Conservation (phyloP, 441 rosid genomes). For the Arabidopsis hybrid region DNA sequence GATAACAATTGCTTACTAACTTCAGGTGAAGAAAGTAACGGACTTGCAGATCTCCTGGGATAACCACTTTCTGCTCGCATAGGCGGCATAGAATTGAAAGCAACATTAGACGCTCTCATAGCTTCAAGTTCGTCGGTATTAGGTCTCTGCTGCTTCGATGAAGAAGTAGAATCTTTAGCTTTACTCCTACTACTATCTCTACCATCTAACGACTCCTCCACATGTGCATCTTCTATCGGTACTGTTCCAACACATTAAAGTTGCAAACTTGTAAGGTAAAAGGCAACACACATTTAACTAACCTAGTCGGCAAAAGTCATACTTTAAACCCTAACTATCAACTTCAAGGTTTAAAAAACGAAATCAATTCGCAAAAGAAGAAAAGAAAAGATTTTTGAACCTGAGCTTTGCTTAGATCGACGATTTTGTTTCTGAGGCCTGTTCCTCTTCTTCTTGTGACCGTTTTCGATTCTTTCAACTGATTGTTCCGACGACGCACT, state of each 20-base stretch:
- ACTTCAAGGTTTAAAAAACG: neutral
- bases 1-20: constrained; percentile 46
- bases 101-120: constrained; percentile 49
- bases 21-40: constrained; percentile 37
- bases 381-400: constrained; percentile 18
- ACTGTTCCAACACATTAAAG: constrained; percentile 22
- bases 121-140: constrained; percentile 36
- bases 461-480: constrained; percentile 60
- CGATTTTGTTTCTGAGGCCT: constrained; percentile 62
- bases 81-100: constrained; percentile 73
- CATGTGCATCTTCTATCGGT: constrained; percentile 50
- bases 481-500: constrained; percentile 48
- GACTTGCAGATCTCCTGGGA: constrained; percentile 25
- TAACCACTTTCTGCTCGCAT: constrained; percentile 41
- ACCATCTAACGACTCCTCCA: constrained; percentile 54
- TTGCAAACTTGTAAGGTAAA: constrained; percentile 12
- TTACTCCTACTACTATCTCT: constrained; percentile 45
- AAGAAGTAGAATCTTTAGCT: constrained; percentile 41
- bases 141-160: constrained; percentile 45
- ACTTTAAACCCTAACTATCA: no score
- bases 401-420: constrained; percentile 68
- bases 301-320: no score
- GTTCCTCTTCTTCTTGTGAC: constrained; percentile 72
- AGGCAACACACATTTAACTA: neutral
- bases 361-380: no score